Evolutionary conservation across 2,329 filamentous ascomycete species (phyloP), one percentile per base, ranked within the genome.

Genomic region (Fonsecaea pedrosoi): DNA sequence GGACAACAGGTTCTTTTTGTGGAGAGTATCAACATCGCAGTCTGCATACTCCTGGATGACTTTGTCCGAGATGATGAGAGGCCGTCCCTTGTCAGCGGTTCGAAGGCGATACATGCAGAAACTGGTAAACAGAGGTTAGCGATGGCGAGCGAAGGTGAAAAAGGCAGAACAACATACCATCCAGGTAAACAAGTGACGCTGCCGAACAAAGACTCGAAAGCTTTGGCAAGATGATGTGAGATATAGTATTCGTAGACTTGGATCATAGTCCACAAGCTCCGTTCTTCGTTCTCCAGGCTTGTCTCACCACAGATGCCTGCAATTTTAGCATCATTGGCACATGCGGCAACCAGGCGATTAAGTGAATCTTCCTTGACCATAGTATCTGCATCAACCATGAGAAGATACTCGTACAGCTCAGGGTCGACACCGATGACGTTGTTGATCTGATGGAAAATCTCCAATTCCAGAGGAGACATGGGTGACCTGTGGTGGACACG

Each of bases 201-300:
- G 76, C 94, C 95, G 76, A 99, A 99, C 68, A 99, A 87, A 68
- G 93, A 97, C 78, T 99, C 95, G 77, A 99, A 99, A 69, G 95
- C 92, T 83, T 99, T 99, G 62, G 95, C 85, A 78, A 99, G 82
- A 80, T 99, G 91, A 84, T 99, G 95, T 35, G 95, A 98, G 76
- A 99, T 99, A 79, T 94, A 99, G 84, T 99, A 99, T 79, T 99
- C 95, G 82, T 99, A 99, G 71, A 99, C 95, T 79, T 99, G 95
- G 75, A 99, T 99, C 95, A 99, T 99, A 12, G 95, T 99, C 92
- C 92, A 97, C 93, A 94, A 98, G 74, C 90, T 94, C 72, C 90
- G 87, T 74, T 97, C 92, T 78, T 97, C 94, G 75, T 99, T 99
- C 77, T 97, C 92, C 75, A 99, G 84, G 78, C 90, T 95, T 1